Percentiles rank a stretch among this genome's conserved stretches.
Evolutionary conservation across 768 basidiomycete species (phyloP).

Genomic region (Suillus subalutaceus): DNA sequence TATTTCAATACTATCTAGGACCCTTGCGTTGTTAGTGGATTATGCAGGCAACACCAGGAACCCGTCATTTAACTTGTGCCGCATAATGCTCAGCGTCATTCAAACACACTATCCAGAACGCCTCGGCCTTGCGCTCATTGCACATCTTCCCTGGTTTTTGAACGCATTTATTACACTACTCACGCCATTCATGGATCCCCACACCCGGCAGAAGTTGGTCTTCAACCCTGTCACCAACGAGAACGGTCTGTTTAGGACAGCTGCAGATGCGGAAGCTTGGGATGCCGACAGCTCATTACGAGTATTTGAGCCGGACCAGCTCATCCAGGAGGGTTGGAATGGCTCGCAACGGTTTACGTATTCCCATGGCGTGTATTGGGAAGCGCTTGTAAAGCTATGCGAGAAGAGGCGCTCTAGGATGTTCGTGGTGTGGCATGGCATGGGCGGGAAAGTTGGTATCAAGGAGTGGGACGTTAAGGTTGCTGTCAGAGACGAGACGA

Average conservation of each 20-base stretch:
- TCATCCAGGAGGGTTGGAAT: conserved; percentile 72
- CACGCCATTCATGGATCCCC: conserved; percentile 80
- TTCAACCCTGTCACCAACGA: conserved; percentile 59
- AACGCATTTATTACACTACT: conserved; percentile 78
- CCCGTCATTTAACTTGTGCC: conserved; percentile 42
- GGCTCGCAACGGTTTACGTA: conserved; percentile 72
- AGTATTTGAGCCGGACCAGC: conserved; percentile 68
- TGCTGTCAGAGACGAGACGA: conserved; percentile 22
- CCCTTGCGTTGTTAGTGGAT: conserved; percentile 72
- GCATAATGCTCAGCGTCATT: conserved; percentile 58
- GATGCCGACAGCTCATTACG: conserved; percentile 6
- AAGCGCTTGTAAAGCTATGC: conserved; percentile 57
- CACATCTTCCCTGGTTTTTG: conserved; percentile 81
- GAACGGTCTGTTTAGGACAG: conserved; percentile 28
- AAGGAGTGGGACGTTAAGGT: conserved; percentile 82
- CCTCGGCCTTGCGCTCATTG: conserved; percentile 71
- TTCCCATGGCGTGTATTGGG: conserved; percentile 77
- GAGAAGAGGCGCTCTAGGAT: conserved; percentile 50
- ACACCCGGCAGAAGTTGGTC: conserved; percentile 74
- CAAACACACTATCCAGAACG: conserved; percentile 89
- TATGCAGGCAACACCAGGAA: conserved; percentile 73
- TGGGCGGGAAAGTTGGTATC: conserved; percentile 71
- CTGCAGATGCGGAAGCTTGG: conserved; percentile 21
- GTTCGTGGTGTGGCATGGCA: conserved; percentile 63
- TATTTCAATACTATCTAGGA: conserved; percentile 42